Evolutionary conservation across 2,329 filamentous ascomycete species (phyloP).

Genomic region (Sclerotinia glacialis): DNA sequence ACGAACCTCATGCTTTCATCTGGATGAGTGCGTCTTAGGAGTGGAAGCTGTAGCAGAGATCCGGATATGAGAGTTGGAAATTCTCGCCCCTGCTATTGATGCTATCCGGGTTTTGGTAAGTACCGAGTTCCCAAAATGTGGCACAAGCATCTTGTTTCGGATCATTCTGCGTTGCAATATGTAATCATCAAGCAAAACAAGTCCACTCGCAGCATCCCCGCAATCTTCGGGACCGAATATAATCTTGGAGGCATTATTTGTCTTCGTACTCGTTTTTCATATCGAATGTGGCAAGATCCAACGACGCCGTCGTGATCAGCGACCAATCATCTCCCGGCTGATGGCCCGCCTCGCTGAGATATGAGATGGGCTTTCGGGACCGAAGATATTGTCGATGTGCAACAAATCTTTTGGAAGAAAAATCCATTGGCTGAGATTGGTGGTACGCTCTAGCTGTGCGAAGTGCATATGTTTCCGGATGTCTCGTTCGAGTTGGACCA

Average conservation of each 20-base stretch:
- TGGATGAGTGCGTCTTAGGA: background rate
- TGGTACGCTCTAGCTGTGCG: background rate
- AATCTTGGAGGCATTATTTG: background rate
- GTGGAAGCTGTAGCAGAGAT: background rate
- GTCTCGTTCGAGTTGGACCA: background rate
- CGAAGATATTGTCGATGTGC: constrained; percentile 17
- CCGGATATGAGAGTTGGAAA: background rate
- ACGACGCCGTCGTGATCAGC: background rate
- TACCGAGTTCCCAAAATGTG: background rate
- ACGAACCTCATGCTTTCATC: background rate
- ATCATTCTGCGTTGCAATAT: background rate
- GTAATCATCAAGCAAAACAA: background rate
- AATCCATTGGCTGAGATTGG: background rate
- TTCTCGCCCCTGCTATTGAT: background rate
- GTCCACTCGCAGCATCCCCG: background rate
- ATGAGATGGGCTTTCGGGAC: constrained; percentile 2
- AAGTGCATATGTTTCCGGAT: background rate
- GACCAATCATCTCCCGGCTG: constrained; percentile 9
- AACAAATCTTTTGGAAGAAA: constrained; percentile 1
- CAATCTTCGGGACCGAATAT: background rate
- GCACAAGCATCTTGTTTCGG: background rate
- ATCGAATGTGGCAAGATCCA: background rate
- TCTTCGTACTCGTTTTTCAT: background rate
- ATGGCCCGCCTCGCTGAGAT: background rate
- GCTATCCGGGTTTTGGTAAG: background rate